Conservation (phyloP, 106 monocot species). For the Dendrobium catenatum region DNA sequence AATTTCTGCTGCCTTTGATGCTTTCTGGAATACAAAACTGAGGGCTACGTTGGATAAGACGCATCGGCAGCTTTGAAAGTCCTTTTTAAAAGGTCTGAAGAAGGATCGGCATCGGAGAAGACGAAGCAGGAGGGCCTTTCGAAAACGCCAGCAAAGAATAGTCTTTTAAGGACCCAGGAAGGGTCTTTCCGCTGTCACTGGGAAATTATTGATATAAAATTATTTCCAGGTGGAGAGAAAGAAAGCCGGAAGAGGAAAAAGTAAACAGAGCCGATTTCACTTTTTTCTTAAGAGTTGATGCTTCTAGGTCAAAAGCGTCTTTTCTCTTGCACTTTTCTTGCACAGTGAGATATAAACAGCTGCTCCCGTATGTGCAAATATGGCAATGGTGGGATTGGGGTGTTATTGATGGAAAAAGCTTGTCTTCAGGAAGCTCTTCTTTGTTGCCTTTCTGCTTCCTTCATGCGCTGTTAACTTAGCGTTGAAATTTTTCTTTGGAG, state of each 20-base stretch:
- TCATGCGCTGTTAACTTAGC: not conserved
- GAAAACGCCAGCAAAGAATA: slow-evolving; percentile 1
- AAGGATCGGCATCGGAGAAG: slow-evolving; percentile 8
- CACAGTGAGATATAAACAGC: slow-evolving; percentile 8
- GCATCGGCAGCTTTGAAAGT: not conserved
- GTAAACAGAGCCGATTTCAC: not conserved
- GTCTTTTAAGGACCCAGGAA: slow-evolving; percentile 4
- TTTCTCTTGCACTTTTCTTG: slow-evolving; percentile 1
- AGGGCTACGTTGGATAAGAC: slow-evolving; percentile 11
- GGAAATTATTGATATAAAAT: slow-evolving; percentile 6
- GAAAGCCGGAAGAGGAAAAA: not conserved
- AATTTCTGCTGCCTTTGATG: slow-evolving; percentile 5
- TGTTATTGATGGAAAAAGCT: not conserved
- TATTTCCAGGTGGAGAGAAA: not conserved
- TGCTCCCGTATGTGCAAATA: not conserved
- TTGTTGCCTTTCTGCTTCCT: not conserved
- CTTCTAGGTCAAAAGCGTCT: slow-evolving; percentile 9
- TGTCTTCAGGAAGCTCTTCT: not conserved
- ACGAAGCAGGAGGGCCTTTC: not conserved
- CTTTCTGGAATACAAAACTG: not conserved
- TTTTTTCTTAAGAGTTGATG: not conserved
- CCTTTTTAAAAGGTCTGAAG: not conserved
- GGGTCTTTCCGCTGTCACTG: slow-evolving; percentile 3
- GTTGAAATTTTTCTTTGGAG: not conserved
- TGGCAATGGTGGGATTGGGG: not conserved